Evolutionary conservation across 257 asterid species (phyloP).

Genomic region (Nicotiana otophora): DNA sequence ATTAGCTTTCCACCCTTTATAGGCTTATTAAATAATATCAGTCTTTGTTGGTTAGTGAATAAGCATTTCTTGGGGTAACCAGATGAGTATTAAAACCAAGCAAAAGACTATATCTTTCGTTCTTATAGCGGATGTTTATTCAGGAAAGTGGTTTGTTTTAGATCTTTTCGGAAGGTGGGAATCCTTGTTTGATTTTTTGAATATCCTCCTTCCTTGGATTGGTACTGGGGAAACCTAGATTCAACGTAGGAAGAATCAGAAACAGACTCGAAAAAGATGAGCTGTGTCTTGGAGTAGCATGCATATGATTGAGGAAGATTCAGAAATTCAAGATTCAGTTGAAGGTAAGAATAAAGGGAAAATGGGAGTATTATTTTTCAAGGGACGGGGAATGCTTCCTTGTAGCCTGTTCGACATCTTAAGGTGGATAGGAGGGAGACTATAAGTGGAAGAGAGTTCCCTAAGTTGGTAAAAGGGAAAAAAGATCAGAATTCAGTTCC

Average conservation of each 20-base stretch:
- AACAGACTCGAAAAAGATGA: too few relatives aligned
- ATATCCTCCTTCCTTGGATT: too few relatives aligned
- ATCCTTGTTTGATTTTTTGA: too few relatives aligned
- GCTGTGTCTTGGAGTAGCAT: neutral
- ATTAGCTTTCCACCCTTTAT: too few relatives aligned
- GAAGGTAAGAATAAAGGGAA: neutral
- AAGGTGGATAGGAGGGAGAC: neutral
- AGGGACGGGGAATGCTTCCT: neutral
- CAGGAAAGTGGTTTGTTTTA: neutral
- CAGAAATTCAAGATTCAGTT: neutral
- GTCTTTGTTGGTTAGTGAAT: too few relatives aligned
- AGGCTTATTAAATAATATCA: too few relatives aligned
- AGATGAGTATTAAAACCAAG: too few relatives aligned
- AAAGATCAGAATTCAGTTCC: neutral
- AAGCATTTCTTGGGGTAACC: too few relatives aligned
- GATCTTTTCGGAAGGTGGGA: neutral
- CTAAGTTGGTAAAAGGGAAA: neutral
- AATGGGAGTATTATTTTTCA: neutral
- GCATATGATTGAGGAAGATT: slow-evolving; percentile 1
- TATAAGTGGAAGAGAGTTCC: neutral
- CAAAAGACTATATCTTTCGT: too few relatives aligned
- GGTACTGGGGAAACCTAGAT: too few relatives aligned
- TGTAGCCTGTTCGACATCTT: neutral
- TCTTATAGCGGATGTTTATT: too few relatives aligned
- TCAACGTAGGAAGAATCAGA: too few relatives aligned